Base-by-base conservation (phyloP, 148 eudicot genomes). In the Euryodendron excelsum region DNA sequence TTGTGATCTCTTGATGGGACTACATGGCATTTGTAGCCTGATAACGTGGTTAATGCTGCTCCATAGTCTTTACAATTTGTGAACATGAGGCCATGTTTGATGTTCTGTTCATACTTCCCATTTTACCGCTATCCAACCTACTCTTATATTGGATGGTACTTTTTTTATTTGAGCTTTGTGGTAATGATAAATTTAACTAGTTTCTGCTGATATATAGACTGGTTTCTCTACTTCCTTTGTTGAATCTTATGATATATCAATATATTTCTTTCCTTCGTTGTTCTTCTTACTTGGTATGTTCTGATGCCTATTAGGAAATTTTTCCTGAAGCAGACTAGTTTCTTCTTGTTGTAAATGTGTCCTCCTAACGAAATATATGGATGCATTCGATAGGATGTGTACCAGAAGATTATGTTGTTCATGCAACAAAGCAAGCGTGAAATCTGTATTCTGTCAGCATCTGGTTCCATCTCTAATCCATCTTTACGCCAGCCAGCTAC, bases 391-490 rank as follows among this genome's bases (percentile, higher is more conserved):
- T 81, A 94, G 98, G 98, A 94, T 75, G 91, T 92, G 37, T 82
- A 87, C 55, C 97, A 92, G 85, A 92, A 86, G 85, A 89, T 94
- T 62, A 82, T 88, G 88, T 72, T 78, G 77, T 92, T 94, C 81
- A 79, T 88, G 89, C 94, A 94, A 80, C 97, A 92, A 86, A 79
- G 87, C 80, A 89, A 82, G 81, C 82, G 85, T 41, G 98, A 92
- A 72, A 78, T 92, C 34, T 92, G 94, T 80, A 85, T 94, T 77
- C 84, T 94, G 80, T 94, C 98, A 55, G 98, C 98, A 82, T 90
- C 94, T 74, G 98, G 97, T 82, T 86, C 93, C 64, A 79, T 94
- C 52, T 74, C 90, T 44, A 89, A 81, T 83, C 94, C 90, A 56
- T 88, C 91, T 79, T 87, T 94, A 48, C 88, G 88, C 68, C 98